phyloP scores from a whole-genome alignment of 495 filamentous ascomycete species.

The Penicillium taxi region DNA sequence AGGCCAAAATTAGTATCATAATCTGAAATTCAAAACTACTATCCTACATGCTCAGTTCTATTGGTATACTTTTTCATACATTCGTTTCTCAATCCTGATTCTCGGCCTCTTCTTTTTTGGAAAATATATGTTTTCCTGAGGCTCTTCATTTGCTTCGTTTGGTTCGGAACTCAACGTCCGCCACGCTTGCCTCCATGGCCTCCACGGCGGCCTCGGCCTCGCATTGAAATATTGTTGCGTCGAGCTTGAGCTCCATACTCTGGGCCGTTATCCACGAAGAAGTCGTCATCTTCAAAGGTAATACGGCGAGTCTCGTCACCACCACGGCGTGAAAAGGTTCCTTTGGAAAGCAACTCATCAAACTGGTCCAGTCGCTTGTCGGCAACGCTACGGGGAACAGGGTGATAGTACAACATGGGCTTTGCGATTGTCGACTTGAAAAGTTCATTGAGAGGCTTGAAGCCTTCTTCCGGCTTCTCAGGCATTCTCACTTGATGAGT shows the following conservation, averaged over 20 bases:
- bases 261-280: slow-evolving; percentile 65
- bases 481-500: slow-evolving; percentile 11
- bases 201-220: slow-evolving; percentile 32
- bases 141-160: neutral
- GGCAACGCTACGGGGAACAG: slow-evolving; percentile 42
- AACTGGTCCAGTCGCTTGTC: slow-evolving; percentile 62
- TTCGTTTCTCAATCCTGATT: too few relatives aligned
- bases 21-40: too few relatives aligned
- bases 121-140: too few relatives aligned
- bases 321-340: slow-evolving; percentile 37
- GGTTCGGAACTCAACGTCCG: neutral
- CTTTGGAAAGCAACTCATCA: slow-evolving; percentile 41
- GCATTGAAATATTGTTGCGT: slow-evolving; percentile 7
- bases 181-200: slow-evolving; percentile 10
- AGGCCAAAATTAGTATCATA: too few relatives aligned
- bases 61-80: too few relatives aligned
- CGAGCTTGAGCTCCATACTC: slow-evolving; percentile 46
- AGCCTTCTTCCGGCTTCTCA: slow-evolving; percentile 36
- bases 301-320: slow-evolving; percentile 64
- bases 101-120: too few relatives aligned
- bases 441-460: slow-evolving; percentile 54
- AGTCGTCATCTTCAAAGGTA: slow-evolving; percentile 65
- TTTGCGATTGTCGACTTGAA: slow-evolving; percentile 57
- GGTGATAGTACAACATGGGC: slow-evolving; percentile 62
- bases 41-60: too few relatives aligned